Conservation (phyloP, 2,329 filamentous ascomycete species). For the Pestalotiopsis sp. region DNA sequence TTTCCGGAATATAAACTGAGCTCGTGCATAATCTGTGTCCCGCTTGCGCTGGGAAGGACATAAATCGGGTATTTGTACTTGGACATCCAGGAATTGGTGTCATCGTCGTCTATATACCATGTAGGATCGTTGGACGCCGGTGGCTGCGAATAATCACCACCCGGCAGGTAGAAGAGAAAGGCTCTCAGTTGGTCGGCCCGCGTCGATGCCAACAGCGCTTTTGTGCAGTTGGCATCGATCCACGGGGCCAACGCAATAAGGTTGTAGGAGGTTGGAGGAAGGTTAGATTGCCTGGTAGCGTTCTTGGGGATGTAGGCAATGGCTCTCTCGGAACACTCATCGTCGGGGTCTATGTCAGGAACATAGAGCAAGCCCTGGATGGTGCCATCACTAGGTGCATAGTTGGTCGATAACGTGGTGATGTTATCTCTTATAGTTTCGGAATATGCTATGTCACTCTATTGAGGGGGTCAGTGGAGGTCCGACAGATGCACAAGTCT, state of each 20-base stretch:
- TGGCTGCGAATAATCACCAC: slow-evolving; percentile 60
- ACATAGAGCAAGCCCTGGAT: slow-evolving; percentile 85
- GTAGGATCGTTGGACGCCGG: slow-evolving; percentile 64
- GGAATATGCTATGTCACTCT: slow-evolving; percentile 55
- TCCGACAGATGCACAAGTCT: background rate
- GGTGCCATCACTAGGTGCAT: slow-evolving; percentile 59
- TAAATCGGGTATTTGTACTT: slow-evolving; percentile 80
- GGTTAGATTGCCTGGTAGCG: slow-evolving; percentile 71
- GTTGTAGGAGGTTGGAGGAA: slow-evolving; percentile 71
- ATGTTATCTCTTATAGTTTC: slow-evolving; percentile 60
- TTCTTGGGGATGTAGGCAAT: slow-evolving; percentile 72
- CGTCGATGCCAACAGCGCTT: slow-evolving; percentile 70
- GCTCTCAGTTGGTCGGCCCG: slow-evolving; percentile 60
- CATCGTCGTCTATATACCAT: slow-evolving; percentile 74
- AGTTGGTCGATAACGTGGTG: slow-evolving; percentile 75
- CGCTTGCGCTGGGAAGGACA: slow-evolving; percentile 71
- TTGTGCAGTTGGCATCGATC: slow-evolving; percentile 74
- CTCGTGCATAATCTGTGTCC: slow-evolving; percentile 69
- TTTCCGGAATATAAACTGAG: slow-evolving; percentile 79
- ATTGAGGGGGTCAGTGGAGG: background rate
- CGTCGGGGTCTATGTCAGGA: slow-evolving; percentile 63
- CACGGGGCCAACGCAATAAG: slow-evolving; percentile 86
- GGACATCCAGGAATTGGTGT: slow-evolving; percentile 64
- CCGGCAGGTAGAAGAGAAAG: slow-evolving; percentile 66
- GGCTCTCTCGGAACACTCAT: slow-evolving; percentile 66